A percentile compares a stretch with the other conserved stretches of the same genome.
Conservation (phyloP, 1,284 basidiomycete species). For the Quambalaria eucalypti region DNA sequence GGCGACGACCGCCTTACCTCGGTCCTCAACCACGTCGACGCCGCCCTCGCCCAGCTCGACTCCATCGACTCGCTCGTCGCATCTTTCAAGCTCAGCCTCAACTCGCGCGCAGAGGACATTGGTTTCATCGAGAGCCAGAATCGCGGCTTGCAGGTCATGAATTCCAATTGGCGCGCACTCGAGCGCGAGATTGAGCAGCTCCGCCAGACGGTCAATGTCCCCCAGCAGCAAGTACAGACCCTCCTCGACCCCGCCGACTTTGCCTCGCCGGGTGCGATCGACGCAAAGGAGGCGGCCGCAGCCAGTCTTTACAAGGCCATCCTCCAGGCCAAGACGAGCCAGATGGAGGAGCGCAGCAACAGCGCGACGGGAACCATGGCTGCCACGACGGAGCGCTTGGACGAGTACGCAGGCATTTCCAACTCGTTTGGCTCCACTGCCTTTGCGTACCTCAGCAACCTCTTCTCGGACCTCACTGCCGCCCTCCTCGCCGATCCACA, state of each 20-base stretch:
- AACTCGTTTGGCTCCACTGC: constrained; percentile 82
- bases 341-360: constrained; percentile 38
- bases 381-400: constrained; percentile 70
- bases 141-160: constrained; percentile 91
- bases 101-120: constrained; percentile 62
- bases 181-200: constrained; percentile 36
- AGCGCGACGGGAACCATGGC: constrained; percentile 56
- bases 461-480: constrained; percentile 56
- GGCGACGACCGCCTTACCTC: constrained; percentile 70
- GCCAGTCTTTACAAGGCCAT: constrained; percentile 90
- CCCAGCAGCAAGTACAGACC: constrained; percentile 62
- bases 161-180: constrained; percentile 74
- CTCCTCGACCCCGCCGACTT: constrained; percentile 80
- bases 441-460: constrained; percentile 76
- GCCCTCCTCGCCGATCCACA: constrained; percentile 21
- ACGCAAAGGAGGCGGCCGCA: constrained; percentile 68
- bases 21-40: constrained; percentile 81
- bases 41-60: constrained; percentile 74
- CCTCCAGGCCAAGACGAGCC: constrained; percentile 61
- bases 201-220: constrained; percentile 86
- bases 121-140: constrained; percentile 92
- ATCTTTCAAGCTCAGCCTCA: constrained; percentile 40
- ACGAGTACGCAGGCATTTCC: constrained; percentile 79
- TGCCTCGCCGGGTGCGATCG: constrained; percentile 60
- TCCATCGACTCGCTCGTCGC: constrained; percentile 54